phyloP scores from a whole-genome alignment of 352 stramenopile species.

The Pythium biforme region DNA sequence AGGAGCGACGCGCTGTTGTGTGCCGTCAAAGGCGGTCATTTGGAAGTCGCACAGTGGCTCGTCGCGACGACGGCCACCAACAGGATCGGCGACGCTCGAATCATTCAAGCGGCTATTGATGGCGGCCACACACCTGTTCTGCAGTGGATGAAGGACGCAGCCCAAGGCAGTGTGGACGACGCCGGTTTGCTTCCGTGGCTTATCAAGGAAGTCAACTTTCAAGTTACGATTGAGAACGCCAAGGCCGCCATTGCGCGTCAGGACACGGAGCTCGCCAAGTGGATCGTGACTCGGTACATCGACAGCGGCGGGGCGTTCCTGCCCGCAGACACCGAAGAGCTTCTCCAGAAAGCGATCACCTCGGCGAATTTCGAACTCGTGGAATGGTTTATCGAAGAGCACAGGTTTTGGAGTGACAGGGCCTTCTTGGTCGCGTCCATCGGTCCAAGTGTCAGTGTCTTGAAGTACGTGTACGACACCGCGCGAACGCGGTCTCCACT shows the following conservation, averaged over 20 bases:
- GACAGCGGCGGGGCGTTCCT: neutral
- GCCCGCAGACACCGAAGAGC: neutral
- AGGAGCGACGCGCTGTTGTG: neutral
- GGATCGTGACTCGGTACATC: neutral
- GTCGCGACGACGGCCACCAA: neutral
- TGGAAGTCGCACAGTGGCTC: constrained; percentile 2
- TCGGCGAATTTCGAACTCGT: neutral
- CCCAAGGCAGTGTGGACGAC: neutral
- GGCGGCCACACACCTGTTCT: neutral
- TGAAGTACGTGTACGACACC: neutral
- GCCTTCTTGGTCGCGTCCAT: neutral
- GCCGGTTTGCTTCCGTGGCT: neutral
- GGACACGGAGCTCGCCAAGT: neutral
- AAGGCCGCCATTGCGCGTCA: neutral
- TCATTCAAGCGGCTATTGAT: neutral
- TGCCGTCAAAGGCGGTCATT: neutral
- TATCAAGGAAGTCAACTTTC: neutral
- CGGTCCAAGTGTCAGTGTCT: neutral
- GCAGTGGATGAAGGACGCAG: neutral
- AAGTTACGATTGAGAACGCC: neutral
- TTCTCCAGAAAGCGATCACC: neutral
- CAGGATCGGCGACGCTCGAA: neutral
- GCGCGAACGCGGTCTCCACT: neutral
- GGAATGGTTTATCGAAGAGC: neutral
- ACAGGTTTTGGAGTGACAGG: neutral